Conservation (phyloP, 352 stramenopile species). For the Phytophthora crassamura region DNA sequence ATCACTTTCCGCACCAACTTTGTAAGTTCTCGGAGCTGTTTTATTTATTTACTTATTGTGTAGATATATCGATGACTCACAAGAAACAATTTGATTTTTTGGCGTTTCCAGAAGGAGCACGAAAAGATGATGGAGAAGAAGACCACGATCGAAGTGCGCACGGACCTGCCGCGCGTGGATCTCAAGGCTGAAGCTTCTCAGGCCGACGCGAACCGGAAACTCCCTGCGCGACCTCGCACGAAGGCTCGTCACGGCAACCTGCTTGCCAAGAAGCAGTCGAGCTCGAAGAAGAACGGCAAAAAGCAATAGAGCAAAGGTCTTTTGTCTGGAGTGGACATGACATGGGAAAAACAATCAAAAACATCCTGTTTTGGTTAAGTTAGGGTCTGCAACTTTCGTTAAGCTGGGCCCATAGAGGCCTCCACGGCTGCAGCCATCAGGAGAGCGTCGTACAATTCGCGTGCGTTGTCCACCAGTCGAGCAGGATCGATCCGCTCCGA, state of each 20-base stretch:
- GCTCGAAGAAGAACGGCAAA: slow-evolving; percentile 38
- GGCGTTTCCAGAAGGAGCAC: slow-evolving; percentile 60
- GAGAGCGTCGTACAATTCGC: slow-evolving; percentile 72
- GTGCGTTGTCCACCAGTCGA: slow-evolving; percentile 61
- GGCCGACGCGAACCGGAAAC: slow-evolving; percentile 21
- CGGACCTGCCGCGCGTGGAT: slow-evolving; percentile 72
- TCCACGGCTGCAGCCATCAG: slow-evolving; percentile 69
- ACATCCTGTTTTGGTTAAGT: slow-evolving; percentile 18
- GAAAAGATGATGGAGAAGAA: slow-evolving; percentile 78
- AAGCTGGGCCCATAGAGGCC: slow-evolving; percentile 38
- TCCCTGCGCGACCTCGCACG: slow-evolving; percentile 22
- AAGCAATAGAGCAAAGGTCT: slow-evolving; percentile 31
- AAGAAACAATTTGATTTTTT: slow-evolving; percentile 9
- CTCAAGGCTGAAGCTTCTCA: slow-evolving; percentile 46
- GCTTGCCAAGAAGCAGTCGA: slow-evolving; percentile 36
- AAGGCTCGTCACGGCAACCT: slow-evolving; percentile 45
- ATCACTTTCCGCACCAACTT: slow-evolving; percentile 87
- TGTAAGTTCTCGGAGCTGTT: slow-evolving; percentile 42
- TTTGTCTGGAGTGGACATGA: not conserved
- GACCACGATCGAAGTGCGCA: slow-evolving; percentile 64
- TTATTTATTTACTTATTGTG: not conserved
- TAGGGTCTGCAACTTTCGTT: slow-evolving; percentile 11
- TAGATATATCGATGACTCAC: not conserved
- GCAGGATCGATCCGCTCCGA: slow-evolving; percentile 56
- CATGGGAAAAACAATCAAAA: slow-evolving; percentile 5